Evolutionary conservation across 2,329 filamentous ascomycete genomes (phyloP).

Genomic region (Stachybotrys elegans): DNA sequence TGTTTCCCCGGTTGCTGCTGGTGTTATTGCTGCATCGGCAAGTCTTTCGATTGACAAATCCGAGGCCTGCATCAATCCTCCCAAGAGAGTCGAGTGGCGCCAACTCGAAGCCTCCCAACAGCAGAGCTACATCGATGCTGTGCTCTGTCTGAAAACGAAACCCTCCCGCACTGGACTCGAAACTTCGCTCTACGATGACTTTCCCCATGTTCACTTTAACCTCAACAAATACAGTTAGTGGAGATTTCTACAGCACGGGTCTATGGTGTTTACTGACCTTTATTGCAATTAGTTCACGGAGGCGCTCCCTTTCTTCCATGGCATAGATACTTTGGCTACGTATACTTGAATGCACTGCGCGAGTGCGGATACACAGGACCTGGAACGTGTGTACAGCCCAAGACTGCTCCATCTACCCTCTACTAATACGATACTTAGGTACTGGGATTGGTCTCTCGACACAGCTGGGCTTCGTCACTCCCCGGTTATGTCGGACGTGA

Average conservation of each 20-base stretch:
- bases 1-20: no score
- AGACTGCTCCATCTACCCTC: background rate
- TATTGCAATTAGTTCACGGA: background rate
- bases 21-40: no score
- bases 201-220: conserved; percentile 10
- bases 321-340: conserved; percentile 28
- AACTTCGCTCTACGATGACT: conserved; percentile 24
- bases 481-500: conserved; percentile 13
- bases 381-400: conserved; percentile 1
- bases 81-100: conserved; percentile 6
- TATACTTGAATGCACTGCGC: conserved; percentile 22
- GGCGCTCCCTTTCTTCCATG: conserved; percentile 25
- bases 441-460: conserved; percentile 31
- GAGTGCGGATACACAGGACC: conserved; percentile 18
- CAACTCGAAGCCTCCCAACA: conserved; percentile 1
- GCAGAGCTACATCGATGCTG: conserved; percentile 19
- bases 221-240: background rate
- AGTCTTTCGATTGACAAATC: no score
- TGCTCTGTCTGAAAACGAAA: conserved; percentile 20
- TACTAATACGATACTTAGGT: conserved; percentile 6
- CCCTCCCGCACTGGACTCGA: conserved; percentile 19
- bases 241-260: background rate
- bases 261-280: background rate
- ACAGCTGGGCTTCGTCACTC: conserved; percentile 16
- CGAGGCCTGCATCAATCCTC: no score